Evolutionary conservation across 441 rosid species (phyloP), one percentile per base, ranked within the genome.

Genomic region (Euphorbia celastroides): DNA sequence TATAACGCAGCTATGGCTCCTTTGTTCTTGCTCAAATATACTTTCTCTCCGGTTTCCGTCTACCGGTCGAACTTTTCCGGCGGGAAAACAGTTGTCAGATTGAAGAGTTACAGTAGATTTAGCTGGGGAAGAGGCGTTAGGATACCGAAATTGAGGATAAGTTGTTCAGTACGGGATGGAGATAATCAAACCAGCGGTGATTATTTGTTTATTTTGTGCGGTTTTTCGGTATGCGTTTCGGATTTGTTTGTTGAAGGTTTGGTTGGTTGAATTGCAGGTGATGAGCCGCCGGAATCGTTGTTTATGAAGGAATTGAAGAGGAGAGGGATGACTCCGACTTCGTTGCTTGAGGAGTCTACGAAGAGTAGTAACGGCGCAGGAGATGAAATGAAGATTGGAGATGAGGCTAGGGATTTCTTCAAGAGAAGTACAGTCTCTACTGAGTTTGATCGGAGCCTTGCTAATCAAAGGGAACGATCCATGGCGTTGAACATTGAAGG

Each of bases 401-500:
- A 72, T 27, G 90, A 80, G 68, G 81, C 73, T 16, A 65, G 78
- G 71, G 77, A 72, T 56, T 79, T 72, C 67, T 73, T 80, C 3
- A 81, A 82, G 61, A 81, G 91, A 56, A 88, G 87, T 72, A 81
- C 83, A 1, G 85, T 83, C 30, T 83, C 96, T 23, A 82, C 96
- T 2, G 84, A 87, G 17, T 63, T 76, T 25, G 97, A 86, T 52
- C 79, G 67, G 78, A 78, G 81, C 71, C 78, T 92, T 71, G 67
- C 80, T 54, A 87, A 94, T 79, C 98, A 92, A 72, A 86, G 97
- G 76, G 92, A 92, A 76, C 79, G 71, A n/a, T 94, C 98, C 11
- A 81, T 92, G 87, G 84, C 90, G 30, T 77, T 94, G 78, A 89
- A 92, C 79, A 94, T 97, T 42, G 98, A 94, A 84, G 99, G 99